These are phyloP conservation scores for Rhazya stricta DNA, from an alignment of 257 asterid genomes.

Conservation along the genomic window DNA sequence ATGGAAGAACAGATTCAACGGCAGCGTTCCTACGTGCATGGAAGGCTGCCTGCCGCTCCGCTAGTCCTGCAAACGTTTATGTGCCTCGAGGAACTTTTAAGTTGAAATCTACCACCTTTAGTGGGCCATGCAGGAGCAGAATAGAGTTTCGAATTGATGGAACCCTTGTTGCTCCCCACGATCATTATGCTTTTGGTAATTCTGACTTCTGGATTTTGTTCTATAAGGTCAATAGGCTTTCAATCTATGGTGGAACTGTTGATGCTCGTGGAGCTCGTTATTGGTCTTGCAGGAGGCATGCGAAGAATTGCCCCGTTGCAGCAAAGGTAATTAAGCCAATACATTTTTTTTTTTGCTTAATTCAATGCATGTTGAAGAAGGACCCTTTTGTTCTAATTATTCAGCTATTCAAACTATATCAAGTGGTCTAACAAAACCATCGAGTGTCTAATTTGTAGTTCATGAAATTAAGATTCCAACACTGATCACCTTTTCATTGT, in stretches of 20 bases:
- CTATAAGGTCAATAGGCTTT: conserved; percentile 47
- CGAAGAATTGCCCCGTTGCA: conserved; percentile 47
- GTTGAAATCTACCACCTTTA: conserved; percentile 36
- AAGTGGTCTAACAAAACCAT: too few species aligned
- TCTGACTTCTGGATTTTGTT: conserved; percentile 61
- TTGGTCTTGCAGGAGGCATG: conserved; percentile 49
- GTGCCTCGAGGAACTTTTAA: conserved; percentile 54
- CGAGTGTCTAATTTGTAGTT: too few species aligned
- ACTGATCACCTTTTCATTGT: too few species aligned
- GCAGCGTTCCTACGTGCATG: conserved; percentile 54
- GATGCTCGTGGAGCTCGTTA: conserved; percentile 59
- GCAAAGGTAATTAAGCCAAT: conserved; percentile 43
- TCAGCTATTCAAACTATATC: too few species aligned
- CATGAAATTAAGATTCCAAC: too few species aligned
- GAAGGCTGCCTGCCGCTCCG: conserved; percentile 64
- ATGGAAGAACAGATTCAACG: conserved; percentile 68
- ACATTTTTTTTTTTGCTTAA: too few species aligned
- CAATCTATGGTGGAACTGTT: conserved; percentile 55
- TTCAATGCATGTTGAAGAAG: too few species aligned
- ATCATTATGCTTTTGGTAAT: conserved; percentile 39
- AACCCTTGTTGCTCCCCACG: conserved; percentile 53
- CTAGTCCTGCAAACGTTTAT: conserved; percentile 40
- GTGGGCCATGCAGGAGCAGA: conserved; percentile 59
- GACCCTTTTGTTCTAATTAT: too few species aligned
- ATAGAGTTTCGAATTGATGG: conserved; percentile 49